Conservation (phyloP, 1,284 basidiomycete genomes). For the Cystobasidium sp. region DNA sequence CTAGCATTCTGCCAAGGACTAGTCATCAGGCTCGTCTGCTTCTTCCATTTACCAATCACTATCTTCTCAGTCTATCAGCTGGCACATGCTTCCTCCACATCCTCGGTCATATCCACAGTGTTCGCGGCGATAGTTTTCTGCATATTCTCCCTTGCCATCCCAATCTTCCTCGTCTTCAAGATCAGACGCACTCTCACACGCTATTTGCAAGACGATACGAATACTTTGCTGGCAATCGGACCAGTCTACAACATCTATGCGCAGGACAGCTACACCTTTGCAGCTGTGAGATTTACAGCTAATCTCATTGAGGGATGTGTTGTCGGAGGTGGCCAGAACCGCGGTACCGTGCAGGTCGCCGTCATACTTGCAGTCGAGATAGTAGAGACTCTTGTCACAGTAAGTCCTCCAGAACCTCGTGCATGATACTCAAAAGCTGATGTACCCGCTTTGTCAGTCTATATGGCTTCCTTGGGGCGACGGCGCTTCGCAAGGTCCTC, state of each 20-base stretch:
- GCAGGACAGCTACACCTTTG: slow-evolving; percentile 87
- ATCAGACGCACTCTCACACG: slow-evolving; percentile 78
- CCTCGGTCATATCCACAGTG: slow-evolving; percentile 65
- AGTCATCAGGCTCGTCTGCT: slow-evolving; percentile 80
- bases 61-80: slow-evolving; percentile 34
- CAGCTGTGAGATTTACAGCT: slow-evolving; percentile 75
- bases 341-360: slow-evolving; percentile 87
- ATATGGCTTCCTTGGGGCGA: slow-evolving; percentile 96
- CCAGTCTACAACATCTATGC: slow-evolving; percentile 96
- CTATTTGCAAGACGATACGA: slow-evolving; percentile 91
- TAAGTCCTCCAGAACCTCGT: neutral
- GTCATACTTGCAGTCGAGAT: slow-evolving; percentile 86
- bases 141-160: slow-evolving; percentile 77
- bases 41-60: slow-evolving; percentile 60
- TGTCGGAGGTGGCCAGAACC: slow-evolving; percentile 84
- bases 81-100: slow-evolving; percentile 70
- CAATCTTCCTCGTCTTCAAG: slow-evolving; percentile 72
- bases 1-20: slow-evolving; percentile 71
- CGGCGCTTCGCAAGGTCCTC: slow-evolving; percentile 91
- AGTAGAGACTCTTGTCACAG: slow-evolving; percentile 74
- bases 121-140: slow-evolving; percentile 77
- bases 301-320: slow-evolving; percentile 79
- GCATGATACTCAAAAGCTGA: slow-evolving; percentile 30
- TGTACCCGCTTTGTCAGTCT: slow-evolving; percentile 58
- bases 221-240: slow-evolving; percentile 85